Conservation (phyloP, 257 asterid genomes). For the Cinchona pubescens region DNA sequence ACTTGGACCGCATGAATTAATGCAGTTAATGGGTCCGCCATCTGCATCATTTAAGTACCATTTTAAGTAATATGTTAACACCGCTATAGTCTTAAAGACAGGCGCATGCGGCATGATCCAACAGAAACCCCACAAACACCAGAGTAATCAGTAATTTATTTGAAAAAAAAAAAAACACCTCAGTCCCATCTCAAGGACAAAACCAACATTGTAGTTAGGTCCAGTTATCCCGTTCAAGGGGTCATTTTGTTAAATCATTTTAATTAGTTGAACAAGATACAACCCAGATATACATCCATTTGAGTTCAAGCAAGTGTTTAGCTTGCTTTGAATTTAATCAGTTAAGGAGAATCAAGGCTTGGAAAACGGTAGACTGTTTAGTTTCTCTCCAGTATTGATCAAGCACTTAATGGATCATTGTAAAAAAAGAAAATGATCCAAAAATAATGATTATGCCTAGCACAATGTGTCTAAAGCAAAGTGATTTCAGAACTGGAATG, state of each 20-base stretch:
- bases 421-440: not conserved
- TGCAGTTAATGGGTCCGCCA: slow-evolving; percentile 88
- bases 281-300: not conserved
- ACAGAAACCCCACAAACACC: not conserved
- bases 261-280: not conserved
- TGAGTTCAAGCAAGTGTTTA: not conserved
- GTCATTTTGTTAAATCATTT: not conserved
- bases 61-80: not conserved
- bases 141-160: too few species aligned
- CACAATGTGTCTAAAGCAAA: not conserved
- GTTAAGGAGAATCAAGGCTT: not conserved
- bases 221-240: not conserved
- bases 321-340: not conserved
- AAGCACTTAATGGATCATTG: not conserved
- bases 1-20: slow-evolving; percentile 92
- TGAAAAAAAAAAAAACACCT: not conserved
- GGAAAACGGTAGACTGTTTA: not conserved
- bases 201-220: not conserved
- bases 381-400: not conserved
- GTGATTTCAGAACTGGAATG: not conserved
- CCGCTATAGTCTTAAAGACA: not conserved
- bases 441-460: not conserved
- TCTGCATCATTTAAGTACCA: slow-evolving; percentile 42
- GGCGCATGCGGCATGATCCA: not conserved
- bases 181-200: not conserved